Conservation (phyloP, 176 grass and related monocot species). For the Hsuehochloa calcarea region DNA sequence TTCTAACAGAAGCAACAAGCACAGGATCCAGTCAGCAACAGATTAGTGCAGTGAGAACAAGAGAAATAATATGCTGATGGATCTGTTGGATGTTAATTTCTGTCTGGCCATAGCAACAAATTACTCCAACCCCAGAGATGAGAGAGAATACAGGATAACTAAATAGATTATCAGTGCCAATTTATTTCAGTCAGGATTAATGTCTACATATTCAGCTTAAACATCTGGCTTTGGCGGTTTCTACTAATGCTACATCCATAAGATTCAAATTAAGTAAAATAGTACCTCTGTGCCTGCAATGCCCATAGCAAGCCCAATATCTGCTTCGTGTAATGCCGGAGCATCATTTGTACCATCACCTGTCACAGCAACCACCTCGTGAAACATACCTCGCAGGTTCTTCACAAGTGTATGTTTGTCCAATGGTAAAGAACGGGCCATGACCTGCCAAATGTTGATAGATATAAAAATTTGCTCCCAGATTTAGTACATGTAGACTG, state of each 20-base stretch:
- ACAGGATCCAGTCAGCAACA: neutral
- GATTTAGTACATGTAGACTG: neutral
- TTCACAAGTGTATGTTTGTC: conserved; percentile 93
- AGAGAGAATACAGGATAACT: neutral
- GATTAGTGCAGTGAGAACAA: neutral
- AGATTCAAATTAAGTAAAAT: conserved; percentile 8
- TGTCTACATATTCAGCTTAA: neutral
- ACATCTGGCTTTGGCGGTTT: neutral
- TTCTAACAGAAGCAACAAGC: neutral
- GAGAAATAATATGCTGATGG: neutral
- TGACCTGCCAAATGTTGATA: conserved; percentile 56
- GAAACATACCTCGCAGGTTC: conserved; percentile 75
- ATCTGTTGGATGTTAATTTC: neutral
- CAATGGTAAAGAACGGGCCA: conserved; percentile 92
- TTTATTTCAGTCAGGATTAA: neutral
- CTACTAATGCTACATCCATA: conserved; percentile 21
- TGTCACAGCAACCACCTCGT: conserved; percentile 91
- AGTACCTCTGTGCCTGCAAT: conserved; percentile 96
- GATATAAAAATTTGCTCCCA: conserved; percentile 6
- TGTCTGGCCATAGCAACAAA: neutral
- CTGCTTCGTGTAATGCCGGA: conserved; percentile 90
- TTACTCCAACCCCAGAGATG: neutral
- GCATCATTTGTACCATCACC: conserved; percentile 98
- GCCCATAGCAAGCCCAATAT: conserved; percentile 98
- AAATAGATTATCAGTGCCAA: neutral